Evolutionary conservation across 306 rosid species (phyloP), one percentile per base, ranked within the genome.

Genomic region (Pterocarpus santalinus): DNA sequence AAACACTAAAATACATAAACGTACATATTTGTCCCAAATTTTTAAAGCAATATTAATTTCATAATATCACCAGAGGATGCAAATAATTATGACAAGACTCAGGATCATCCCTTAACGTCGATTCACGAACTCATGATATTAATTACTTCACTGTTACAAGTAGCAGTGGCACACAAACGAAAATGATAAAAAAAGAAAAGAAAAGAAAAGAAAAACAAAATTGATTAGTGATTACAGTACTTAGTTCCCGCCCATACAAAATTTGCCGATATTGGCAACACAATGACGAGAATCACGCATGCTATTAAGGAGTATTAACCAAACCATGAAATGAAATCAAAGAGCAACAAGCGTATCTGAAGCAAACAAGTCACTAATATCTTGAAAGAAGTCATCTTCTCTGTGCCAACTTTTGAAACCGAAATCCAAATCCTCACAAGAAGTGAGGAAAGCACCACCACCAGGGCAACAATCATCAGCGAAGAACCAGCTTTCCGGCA

Each of bases 331-430:
- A 7, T 15, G 17, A 22, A 64, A 14, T 88, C 83, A 93, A 9
- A 89, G 90, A 49, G 97, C 92, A 7, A 93, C 47, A 17, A 88
- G 86, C 28, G 94, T 82, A 79, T 93, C 98, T 2, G 91, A 80
- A 41, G 79, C 81, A 75, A 96, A 93, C 5, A 96, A 72, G 78
- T 96, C 99, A 16, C 90, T 92, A 82, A 96, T 90, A 35, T 96
- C 99, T 86, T 93, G 97, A 16, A 93, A 93, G 66, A 79, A 77
- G 55, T 96, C 98, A 43, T 87, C 94, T 34, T 88, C 91, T 22
- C 52, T 57, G 0, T 56, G 82, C 83, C 82, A 86, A 11, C 47
- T 79, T 3, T 85, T 55, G 15, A 85, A 78, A 0, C 90, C 87
- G 13, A 88, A 89, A n/a, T 85, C 91, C 55, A 90, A 82, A 71